Base-by-base conservation (phyloP, 768 basidiomycete genomes). In the Xanthoconium stramineum region DNA sequence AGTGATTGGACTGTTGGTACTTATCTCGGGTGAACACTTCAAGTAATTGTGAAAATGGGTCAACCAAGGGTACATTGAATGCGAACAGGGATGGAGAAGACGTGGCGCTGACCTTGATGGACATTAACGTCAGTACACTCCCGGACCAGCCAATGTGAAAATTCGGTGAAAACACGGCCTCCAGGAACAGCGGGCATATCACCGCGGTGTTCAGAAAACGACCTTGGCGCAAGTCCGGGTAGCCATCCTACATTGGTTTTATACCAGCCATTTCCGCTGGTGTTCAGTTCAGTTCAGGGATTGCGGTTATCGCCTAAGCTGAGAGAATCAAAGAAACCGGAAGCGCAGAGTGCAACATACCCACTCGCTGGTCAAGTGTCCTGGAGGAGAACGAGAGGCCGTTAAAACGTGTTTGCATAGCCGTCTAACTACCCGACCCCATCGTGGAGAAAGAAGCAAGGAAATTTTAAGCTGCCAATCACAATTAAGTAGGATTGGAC, bases 371-470 rank as follows among this genome's bases (percentile, higher is more conserved):
- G 14, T 38, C 37, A 8, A 38, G 14, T 38, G 13, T 15, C 8
- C 14, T 38, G 5, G 15, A 15, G 17, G 14, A 38, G 3, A 39
- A 39, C 14, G 14, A 17, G 38, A 15, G 38, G 38, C 38, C 15
- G 17, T 15, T 5, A 39, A 17, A 17, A 39, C 7, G 17, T 17
- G 14, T 39, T 39, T 3, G 7, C n/a, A 39, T 39, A 17, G 8
- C 12, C 5, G 19, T 36, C 19, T 1, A 30, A 46, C 20, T n/a
- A 35, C 28, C 59, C 61, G 61, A 63, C 37, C 13, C 36, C 17
- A 54, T 63, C 61, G 56, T 44, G 61, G 49, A 54, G 57, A 54
- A 54, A 47, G 61, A 61, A 60, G 56, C 20, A 13, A 30, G 24
- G 9, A 6, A 46, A 61, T 14, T 2, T 47, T 61, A 44, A 8